Evolutionary conservation across 1,139 yeast genomes (phyloP), one percentile per base, ranked within the genome.

Genomic region (Martiniozyma asiatica): DNA sequence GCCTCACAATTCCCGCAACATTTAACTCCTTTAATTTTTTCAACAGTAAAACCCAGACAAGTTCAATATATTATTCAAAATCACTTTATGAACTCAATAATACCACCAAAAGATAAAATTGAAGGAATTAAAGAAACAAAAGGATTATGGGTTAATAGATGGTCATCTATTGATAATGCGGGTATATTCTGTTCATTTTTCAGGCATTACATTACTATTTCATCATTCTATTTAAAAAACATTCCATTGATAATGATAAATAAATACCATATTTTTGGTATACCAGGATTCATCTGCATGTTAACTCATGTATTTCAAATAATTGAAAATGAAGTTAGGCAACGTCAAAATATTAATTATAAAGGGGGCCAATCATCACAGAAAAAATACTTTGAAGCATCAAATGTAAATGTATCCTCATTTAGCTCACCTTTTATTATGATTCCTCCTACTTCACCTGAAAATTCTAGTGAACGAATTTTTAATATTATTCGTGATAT

Each of bases 131-230:
- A 59, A 18, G 78, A 72, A 35, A 73, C 82, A 4, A 65, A 61
- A 36, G 85, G 82, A 1, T 55, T 65, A 10, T 80, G 93, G 93
- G 74, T 72, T 2, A 59, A 71, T 33, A 56, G 81, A 58, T 66
- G 82, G 85, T 55, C 74, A 43, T 51, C 59, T 5, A 53, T 61
- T 24, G 63, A 63, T 14, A 40, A 40, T 39, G 54, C 68, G 22
- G 67, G 65, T 37, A 63, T 81, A 2, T 80, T 82, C 51, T 68
- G 69, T 39, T 74, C 92, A 1, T 82, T 82, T 44, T 57, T 80
- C 35, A 73, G 82, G 46, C 93, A 82, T 50, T 78, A 77, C 46
- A 54, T 54, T 6, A 31, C 37, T 1, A 15, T 41, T 7, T 26
- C 39, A 6, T 44, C 54, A 2, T 30, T 32, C 20, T 38, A 42